Base-by-base conservation (phyloP, 805 yeast species). In the Lachancea thermotolerans region DNA sequence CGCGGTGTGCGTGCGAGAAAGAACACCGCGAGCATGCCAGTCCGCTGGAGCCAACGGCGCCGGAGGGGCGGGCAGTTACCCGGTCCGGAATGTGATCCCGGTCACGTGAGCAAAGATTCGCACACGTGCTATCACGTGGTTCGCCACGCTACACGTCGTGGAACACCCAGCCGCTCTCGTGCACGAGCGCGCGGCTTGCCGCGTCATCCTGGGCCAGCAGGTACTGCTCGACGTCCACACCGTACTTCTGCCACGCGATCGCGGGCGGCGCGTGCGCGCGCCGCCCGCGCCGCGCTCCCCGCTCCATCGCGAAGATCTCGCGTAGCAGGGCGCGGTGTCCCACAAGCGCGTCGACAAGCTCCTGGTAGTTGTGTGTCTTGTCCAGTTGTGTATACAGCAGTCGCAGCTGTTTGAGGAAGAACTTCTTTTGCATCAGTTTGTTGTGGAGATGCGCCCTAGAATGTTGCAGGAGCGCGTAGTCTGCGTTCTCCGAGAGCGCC, bases 311-410 rank as follows among this genome's bases (percentile, higher is more conserved):
- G 49, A 62, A 61, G n/a, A 61, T 55, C 46, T 59, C 58, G 30
- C 58, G 46, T 42, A 62, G 49, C 37, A 61, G 42, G 16, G 48
- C 35, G 30, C 51, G 52, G 45, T 54, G 54, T 32, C 56, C 54
- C 50, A 52, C 48, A 41, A 62, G 45, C 25, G 56, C 51, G 45
- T 59, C 61, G 9, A 54, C 52, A 31, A 62, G 53, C 49, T 61
- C 67, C 44, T 61, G 62, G 42, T 59, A 56, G 46, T 60, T 60
- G 31, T 55, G 51, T 8, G 62, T 57, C 42, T 55, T 54, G 40
- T 56, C 59, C n/a, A 62, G 40, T 36, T 58, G 56, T 32, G 49
- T 42, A 42, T 59, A 60, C 28, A 62, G 51, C 42, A 50, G 45
- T 39, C 50, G 54, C 41, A 61, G 44, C 45, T 58, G 53, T 42